Evolutionary conservation across 768 basidiomycete genomes (phyloP), one percentile per base, ranked within the genome.

Genomic region (Leucocoprinus sp.): DNA sequence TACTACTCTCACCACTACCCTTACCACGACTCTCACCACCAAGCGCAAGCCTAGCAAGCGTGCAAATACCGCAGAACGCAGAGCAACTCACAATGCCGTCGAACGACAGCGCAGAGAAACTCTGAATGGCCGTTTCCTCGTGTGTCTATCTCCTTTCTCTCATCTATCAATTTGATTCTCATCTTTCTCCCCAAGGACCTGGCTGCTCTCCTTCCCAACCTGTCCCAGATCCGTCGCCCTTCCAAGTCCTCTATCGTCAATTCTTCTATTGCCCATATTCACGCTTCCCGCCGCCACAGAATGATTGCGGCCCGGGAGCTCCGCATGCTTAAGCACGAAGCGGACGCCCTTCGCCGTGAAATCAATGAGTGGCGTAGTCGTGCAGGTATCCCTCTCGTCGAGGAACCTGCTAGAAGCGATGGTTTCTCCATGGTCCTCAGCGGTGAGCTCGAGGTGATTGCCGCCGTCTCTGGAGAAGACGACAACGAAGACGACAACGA

Each of bases 211-310:
- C 80, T 98, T 15, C 91, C 95, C 40, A 88, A 93, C 59, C 80
- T 96, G 45, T 85, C 86, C 8, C 78, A 88, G 57, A 86, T 92
- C 62, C 84, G 93, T 52, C 82, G 95, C 23, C 96, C 96, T 0
- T 92, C 88, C 60, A 99, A 99, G 67, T 89, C 89, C 3, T 85
- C 88, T 50, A 97, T 98, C 63, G 93, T 99, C 64, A 96, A 96
- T 64, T 91, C 87, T 26, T 88, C 85, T 36, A 96, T 97, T 61
- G 82, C 90, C 1, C 86, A 91, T 58, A 80, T 93, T 50, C 83
- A 86, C 57, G 76, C 84, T 17, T 84, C 87, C 31, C 80, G 89
- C 39, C 76, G 88, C 34, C 85, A 91, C 58, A 82, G 89, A 39
- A 66, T 82, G 15, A 72, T 92, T 51, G 90, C 91, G 12, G 76